Evolutionary conservation across 768 basidiomycete genomes (phyloP), one percentile per base, ranked within the genome.

Genomic region (Kwoniella europaea): DNA sequence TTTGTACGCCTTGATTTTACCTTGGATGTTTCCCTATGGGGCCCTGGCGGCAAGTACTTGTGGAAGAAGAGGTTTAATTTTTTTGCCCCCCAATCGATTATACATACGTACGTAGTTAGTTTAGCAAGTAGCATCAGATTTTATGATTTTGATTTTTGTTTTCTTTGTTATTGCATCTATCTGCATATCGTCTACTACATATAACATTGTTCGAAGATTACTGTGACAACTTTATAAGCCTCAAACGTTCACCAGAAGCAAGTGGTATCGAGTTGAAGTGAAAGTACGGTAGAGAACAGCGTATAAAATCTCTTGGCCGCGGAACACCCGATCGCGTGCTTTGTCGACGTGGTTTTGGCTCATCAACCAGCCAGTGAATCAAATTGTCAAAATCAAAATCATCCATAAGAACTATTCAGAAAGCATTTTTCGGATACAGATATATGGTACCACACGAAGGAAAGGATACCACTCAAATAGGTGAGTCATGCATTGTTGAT

Each of bases 31-130:
- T 62, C 61, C 44, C 43, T 52, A 56, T 52, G 67, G 67, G 67
- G 67, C 67, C 67, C 67, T 68, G 59, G 67, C 67, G 67, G 67
- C 67, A 68, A 61, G 57, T 35, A 35, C 35, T 35, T 35, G 10
- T 35, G n/a, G 29, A 44, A 61, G 15, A 44, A n/a, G 35, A 15
- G 35, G 5, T 10, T 58, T 27, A 12, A 3, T 61, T 15, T 22
- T 22, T 61, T 7, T 46, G 46, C 59, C 67, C 67, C 67, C 67
- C 67, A 53, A 29, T 18, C 35, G 35, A 13, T 65, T 43, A 20
- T 29, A 52, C 29, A 27, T 55, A 52, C 22, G 35, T 55, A 29
- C 35, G 53, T n/a, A 16, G 13, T 52, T 10, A 61, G 18, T 4
- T 61, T 22, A 16, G 18, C 46, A 50, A 4, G 13, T 50, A 50